A percentile compares a stretch with the other conserved stretches of the same genome.
Conservation (phyloP, 352 stramenopile species). For the Peronospora tabacina region DNA sequence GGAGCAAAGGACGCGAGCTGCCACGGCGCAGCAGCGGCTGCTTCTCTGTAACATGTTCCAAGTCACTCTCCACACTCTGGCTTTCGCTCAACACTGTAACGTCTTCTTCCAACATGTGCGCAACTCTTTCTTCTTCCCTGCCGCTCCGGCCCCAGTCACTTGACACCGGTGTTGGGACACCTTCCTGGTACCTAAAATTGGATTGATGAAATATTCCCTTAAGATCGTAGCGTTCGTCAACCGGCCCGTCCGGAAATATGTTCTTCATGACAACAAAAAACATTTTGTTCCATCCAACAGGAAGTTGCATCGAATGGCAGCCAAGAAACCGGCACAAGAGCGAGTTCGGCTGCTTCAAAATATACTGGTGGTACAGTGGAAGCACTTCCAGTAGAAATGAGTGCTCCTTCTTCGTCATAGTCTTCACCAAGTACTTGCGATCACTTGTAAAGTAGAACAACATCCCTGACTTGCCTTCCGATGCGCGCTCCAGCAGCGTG, state of each 20-base stretch:
- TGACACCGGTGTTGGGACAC: constrained; percentile 32
- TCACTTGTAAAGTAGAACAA: constrained; percentile 87
- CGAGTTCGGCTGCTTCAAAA: constrained; percentile 73
- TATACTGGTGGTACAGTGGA: constrained; percentile 79
- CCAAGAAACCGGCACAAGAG: constrained; percentile 76
- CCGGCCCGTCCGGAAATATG: constrained; percentile 63
- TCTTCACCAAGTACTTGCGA: constrained; percentile 83
- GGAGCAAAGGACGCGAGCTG: constrained; percentile 50
- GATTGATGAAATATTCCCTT: constrained; percentile 79
- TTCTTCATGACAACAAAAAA: constrained; percentile 89
- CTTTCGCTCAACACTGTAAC: constrained; percentile 25
- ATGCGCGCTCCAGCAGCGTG: constrained; percentile 73
- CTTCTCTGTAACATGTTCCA: constrained; percentile 36
- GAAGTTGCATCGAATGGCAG: constrained; percentile 86
- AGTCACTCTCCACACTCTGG: constrained; percentile 28
- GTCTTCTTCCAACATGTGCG: constrained; percentile 18
- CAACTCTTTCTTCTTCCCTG: constrained; percentile 23
- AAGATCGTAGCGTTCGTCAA: constrained; percentile 78
- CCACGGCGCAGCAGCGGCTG: constrained; percentile 48
- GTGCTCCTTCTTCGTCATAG: constrained; percentile 85
- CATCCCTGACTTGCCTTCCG: constrained; percentile 82
- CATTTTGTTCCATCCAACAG: constrained; percentile 86
- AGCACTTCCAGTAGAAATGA: constrained; percentile 77
- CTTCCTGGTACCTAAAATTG: constrained; percentile 39
- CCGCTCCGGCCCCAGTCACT: constrained; percentile 31